Evolutionary conservation across 2,329 filamentous ascomycete species (phyloP).

Genomic region (Trichoderma afroharzianum): DNA sequence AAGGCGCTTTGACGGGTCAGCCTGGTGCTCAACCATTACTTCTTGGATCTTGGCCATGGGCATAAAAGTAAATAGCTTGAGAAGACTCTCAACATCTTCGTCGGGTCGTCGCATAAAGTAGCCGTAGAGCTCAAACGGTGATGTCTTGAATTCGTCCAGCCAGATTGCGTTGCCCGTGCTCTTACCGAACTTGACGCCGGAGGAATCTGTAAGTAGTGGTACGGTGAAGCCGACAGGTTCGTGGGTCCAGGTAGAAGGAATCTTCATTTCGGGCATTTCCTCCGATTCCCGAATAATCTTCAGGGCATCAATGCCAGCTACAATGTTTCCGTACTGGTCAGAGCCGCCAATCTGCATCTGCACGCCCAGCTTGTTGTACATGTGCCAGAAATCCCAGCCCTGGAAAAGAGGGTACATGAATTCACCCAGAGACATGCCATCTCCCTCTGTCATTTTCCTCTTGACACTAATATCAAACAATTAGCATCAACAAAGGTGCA

Average conservation of each 20-base stretch:
- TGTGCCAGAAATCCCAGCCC: slow-evolving; percentile 93
- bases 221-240: slow-evolving; percentile 83
- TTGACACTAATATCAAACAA: slow-evolving; percentile 53
- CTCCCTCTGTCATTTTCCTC: slow-evolving; percentile 75
- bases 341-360: slow-evolving; percentile 91
- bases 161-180: slow-evolving; percentile 91
- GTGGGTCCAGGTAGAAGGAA: slow-evolving; percentile 43
- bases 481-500: slow-evolving; percentile 20
- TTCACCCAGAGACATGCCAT: slow-evolving; percentile 92
- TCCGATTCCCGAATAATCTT: slow-evolving; percentile 66
- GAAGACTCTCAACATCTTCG: slow-evolving; percentile 71
- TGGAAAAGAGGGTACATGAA: slow-evolving; percentile 92
- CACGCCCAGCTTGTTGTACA: slow-evolving; percentile 64
- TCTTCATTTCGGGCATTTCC: slow-evolving; percentile 39
- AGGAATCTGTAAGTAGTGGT: slow-evolving; percentile 79
- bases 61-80: slow-evolving; percentile 89
- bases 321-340: slow-evolving; percentile 95
- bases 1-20: slow-evolving; percentile 65
- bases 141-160: slow-evolving; percentile 80
- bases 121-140: slow-evolving; percentile 80
- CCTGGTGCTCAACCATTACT: slow-evolving; percentile 64
- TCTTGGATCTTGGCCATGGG: slow-evolving; percentile 64
- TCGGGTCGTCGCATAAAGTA: slow-evolving; percentile 86
- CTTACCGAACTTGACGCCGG: slow-evolving; percentile 91
- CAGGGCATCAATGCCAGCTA: slow-evolving; percentile 81